Evolutionary conservation across 257 asterid species (phyloP).

Genomic region (Jacaranda mimosifolia): DNA sequence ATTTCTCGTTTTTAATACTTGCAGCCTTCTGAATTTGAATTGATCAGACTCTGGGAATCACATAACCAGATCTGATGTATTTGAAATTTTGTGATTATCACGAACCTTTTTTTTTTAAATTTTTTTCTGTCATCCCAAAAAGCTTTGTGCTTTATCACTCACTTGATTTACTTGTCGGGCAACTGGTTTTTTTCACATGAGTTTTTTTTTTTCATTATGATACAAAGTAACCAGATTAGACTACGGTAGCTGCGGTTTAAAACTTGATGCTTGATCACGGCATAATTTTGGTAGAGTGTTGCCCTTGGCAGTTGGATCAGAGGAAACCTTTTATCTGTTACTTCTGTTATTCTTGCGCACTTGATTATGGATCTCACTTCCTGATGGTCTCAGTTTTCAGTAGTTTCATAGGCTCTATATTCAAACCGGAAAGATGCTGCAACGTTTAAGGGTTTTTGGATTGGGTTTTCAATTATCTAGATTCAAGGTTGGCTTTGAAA

Average conservation of each 20-base stretch:
- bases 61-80: constrained; percentile 36
- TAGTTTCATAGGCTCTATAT: not conserved
- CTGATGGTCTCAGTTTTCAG: not conserved
- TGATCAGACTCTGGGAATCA: constrained; percentile 30
- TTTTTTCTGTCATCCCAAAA: too few species aligned
- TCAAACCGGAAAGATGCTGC: not conserved
- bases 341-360: not conserved
- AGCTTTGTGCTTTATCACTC: not conserved
- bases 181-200: not conserved
- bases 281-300: too few species aligned
- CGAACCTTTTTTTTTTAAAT: too few species aligned
- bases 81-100: not conserved
- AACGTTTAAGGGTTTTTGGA: constrained; percentile 22
- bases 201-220: not conserved
- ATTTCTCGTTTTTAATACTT: too few species aligned
- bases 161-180: not conserved
- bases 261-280: too few species aligned
- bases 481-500: not conserved
- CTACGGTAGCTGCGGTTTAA: not conserved
- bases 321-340: not conserved
- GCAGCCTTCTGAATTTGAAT: constrained; percentile 24
- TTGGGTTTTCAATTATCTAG: constrained; percentile 25
- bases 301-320: constrained; percentile 30
- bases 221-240: constrained; percentile 14
- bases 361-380: constrained; percentile 22